These are phyloP conservation scores for Lactifluus piperatus DNA, from an alignment of 768 basidiomycete species.

Conservation along the genomic window DNA sequence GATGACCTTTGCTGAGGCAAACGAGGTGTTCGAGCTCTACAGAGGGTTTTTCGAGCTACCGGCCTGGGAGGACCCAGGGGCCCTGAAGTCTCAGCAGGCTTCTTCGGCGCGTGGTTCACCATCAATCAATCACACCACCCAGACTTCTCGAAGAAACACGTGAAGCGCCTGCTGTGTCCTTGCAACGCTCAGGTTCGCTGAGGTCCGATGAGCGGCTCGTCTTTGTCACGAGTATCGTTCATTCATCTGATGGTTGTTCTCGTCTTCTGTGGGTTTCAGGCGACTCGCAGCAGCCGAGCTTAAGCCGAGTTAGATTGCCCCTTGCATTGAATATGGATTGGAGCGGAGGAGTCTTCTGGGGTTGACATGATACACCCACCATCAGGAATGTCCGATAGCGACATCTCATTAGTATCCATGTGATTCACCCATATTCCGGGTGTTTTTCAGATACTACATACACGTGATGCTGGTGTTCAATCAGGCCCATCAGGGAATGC, in stretches of 20 bases:
- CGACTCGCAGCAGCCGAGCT: neutral
- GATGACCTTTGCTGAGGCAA: slow-evolving; percentile 27
- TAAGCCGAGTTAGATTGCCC: neutral
- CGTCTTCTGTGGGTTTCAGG: neutral
- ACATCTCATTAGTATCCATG: too few relatives aligned
- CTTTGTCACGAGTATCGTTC: slow-evolving; percentile 7
- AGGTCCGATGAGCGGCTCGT: neutral
- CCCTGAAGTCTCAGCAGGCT: slow-evolving; percentile 21
- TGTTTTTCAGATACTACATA: too few relatives aligned
- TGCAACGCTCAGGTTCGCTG: slow-evolving; percentile 12
- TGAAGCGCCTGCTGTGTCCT: neutral
- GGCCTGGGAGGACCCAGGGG: neutral
- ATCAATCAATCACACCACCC: neutral
- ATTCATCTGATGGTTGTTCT: neutral
- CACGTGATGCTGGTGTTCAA: too few relatives aligned
- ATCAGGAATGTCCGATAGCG: too few relatives aligned
- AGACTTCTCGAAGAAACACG: neutral
- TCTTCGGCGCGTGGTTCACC: neutral
- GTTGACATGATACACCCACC: too few relatives aligned
- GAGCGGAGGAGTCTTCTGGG: too few relatives aligned
- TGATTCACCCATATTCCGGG: too few relatives aligned
- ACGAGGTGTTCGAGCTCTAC: slow-evolving; percentile 29
- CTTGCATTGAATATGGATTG: neutral
- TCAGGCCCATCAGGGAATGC: too few relatives aligned
- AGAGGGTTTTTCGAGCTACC: slow-evolving; percentile 9